phyloP scores from a whole-genome alignment of 805 yeast genomes.

The Wickerhamiella australiensis region DNA sequence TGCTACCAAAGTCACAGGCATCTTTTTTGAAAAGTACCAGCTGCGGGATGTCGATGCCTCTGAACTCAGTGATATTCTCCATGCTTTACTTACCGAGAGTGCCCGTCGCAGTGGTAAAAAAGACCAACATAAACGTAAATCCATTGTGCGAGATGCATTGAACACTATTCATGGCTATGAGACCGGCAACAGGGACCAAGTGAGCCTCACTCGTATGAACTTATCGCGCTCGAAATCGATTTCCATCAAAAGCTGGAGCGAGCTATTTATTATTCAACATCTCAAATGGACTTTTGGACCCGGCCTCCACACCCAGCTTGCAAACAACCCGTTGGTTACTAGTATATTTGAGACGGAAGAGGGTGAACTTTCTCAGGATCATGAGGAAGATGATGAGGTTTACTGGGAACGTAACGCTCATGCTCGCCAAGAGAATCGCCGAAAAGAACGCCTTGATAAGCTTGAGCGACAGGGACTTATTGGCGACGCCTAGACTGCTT shows the following conservation, averaged over 20 bases:
- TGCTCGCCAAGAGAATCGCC: conserved; percentile 6
- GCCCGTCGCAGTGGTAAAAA: conserved; percentile 48
- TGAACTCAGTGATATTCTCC: conserved; percentile 32
- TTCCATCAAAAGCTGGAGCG: conserved; percentile 27
- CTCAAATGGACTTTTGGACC: conserved; percentile 30
- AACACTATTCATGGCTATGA: conserved; percentile 7
- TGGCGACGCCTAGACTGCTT: not conserved
- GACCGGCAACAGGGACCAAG: not conserved
- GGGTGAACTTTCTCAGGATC: conserved; percentile 6
- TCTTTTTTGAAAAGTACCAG: conserved; percentile 40
- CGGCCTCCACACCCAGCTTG: conserved; percentile 29
- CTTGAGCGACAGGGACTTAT: conserved; percentile 13
- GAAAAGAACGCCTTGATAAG: conserved; percentile 17
- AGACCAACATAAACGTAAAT: conserved; percentile 47
- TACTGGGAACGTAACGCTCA: conserved; percentile 11
- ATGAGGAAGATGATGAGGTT: conserved; percentile 6
- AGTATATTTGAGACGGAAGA: not conserved
- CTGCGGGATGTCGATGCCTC: conserved; percentile 34
- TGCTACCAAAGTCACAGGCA: conserved; percentile 43
- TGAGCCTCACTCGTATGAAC: conserved; percentile 22
- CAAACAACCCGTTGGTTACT: conserved; percentile 24
- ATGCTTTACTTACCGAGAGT: conserved; percentile 37
- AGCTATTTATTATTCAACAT: conserved; percentile 27
- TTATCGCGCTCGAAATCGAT: conserved; percentile 22
- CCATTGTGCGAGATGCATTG: conserved; percentile 15